A percentile compares a stretch with the other conserved stretches of the same genome.
Evolutionary conservation across 495 filamentous ascomycete species (phyloP).

Genomic region (Symbiotaphrina buchneri): DNA sequence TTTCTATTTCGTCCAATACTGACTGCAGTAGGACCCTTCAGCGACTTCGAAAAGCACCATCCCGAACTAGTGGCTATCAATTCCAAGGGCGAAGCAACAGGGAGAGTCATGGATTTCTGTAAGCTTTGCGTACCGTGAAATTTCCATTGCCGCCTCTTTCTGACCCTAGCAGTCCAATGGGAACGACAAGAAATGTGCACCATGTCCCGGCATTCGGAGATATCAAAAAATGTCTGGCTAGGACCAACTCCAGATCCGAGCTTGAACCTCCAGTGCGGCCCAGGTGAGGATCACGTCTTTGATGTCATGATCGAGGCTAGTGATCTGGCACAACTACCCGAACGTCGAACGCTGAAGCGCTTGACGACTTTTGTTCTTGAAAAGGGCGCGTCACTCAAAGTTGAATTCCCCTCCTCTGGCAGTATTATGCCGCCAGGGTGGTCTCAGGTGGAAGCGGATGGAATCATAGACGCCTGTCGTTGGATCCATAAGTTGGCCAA

Average conservation of each 20-base stretch:
- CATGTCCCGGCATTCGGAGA: constrained; percentile 80
- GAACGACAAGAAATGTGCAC: constrained; percentile 80
- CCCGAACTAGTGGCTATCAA: constrained; percentile 51
- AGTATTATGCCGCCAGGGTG: constrained; percentile 67
- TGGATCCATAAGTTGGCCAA: constrained; percentile 75
- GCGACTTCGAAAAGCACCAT: constrained; percentile 48
- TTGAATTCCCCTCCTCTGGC: constrained; percentile 86
- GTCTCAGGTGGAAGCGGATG: constrained; percentile 57
- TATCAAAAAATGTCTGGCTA: constrained; percentile 72
- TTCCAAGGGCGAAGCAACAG: constrained; percentile 47
- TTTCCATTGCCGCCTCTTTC: background rate
- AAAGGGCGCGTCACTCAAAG: constrained; percentile 20
- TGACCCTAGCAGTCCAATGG: constrained; percentile 34
- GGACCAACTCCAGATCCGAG: constrained; percentile 64
- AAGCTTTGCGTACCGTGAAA: constrained; percentile 10
- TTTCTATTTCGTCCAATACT: background rate
- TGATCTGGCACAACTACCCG: constrained; percentile 51
- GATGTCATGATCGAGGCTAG: constrained; percentile 73
- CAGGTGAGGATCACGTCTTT: constrained; percentile 19
- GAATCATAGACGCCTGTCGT: constrained; percentile 61
- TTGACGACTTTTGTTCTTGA: constrained; percentile 34
- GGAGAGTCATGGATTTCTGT: constrained; percentile 75
- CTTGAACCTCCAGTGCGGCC: constrained; percentile 8
- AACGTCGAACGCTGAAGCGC: constrained; percentile 26
- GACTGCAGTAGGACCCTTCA: constrained; percentile 33